Evolutionary conservation across 148 eudicot species (phyloP), one percentile per base, ranked within the genome.

Genomic region (Selenicereus undatus): DNA sequence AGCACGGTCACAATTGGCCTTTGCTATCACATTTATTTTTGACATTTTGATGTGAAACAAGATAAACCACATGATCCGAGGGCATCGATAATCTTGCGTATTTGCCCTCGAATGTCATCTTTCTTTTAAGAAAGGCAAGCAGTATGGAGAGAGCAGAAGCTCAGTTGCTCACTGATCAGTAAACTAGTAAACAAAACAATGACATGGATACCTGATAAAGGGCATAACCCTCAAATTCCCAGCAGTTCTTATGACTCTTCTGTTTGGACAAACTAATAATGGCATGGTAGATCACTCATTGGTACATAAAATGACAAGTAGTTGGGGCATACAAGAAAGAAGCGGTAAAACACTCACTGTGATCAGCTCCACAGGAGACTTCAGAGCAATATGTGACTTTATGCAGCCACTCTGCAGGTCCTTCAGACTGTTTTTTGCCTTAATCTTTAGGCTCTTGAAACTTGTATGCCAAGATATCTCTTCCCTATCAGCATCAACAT

Each of bases 381-480:
- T 90, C 50, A 74, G 90, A 45, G 36, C 81, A 71, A 69, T 81
- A 68, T 68, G 76, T 58, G 89, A 82, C 83, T 85, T 87, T 43
- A 70, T 79, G 78, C 76, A 75, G 54, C 85, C 86, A 76, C 80
- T 87, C 30, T 36, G 43, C 70, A 70, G 65, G 79, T 86, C 82
- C 85, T 88, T 90, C 29, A 89, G 87, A 81, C 80, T 84, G 86
- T 92, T 93, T 79, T 91, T 91, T 39, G 97, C 96, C 84, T 89
- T 89, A 76, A 93, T 83, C 79, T 75, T 86, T 84, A 95, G 78
- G 80, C 84, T 88, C 79, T 80, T 83, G 76, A 95, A 95, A 81
- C 92, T 91, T 81, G 97, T 85, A 84, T 95, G 99, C 99, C 99
- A 95, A 85, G 91, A 90, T 84, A 85, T 91, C 74, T 91, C 91